Percentiles rank a stretch among this genome's conserved stretches.
These are phyloP conservation scores for Leccinum solheimii DNA, from an alignment of 1,284 basidiomycete genomes.

Conservation along the genomic window DNA sequence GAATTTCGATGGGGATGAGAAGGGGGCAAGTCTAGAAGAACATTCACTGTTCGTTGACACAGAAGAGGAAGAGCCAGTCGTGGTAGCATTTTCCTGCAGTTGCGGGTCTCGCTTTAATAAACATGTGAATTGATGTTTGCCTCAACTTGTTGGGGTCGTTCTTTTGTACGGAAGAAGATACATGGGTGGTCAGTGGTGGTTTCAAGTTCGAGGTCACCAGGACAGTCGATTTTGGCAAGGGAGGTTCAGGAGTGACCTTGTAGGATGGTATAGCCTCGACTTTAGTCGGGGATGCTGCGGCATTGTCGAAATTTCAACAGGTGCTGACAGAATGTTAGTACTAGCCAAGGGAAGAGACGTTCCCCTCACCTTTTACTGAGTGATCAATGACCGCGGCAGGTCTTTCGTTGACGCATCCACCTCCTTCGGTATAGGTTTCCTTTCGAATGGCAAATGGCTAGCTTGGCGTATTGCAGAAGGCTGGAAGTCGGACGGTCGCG, in stretches of 20 bases:
- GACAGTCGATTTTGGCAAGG: constrained; percentile 2
- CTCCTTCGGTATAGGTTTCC: no score
- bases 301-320: neutral
- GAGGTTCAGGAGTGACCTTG: constrained; percentile 2
- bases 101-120: constrained; percentile 19
- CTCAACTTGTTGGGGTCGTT: constrained; percentile 22
- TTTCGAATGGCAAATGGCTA: no score
- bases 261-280: no score
- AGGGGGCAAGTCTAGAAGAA: constrained; percentile 3
- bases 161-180: constrained; percentile 16
- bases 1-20: constrained; percentile 30
- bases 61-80: neutral
- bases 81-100: no score
- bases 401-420: no score
- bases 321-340: constrained; percentile 10
- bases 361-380: constrained; percentile 7
- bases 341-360: neutral
- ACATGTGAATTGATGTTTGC: constrained; percentile 29
- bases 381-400: neutral
- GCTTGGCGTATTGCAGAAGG: no score
- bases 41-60: constrained; percentile 2
- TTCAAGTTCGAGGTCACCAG: neutral
- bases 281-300: neutral
- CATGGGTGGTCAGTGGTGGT: neutral
- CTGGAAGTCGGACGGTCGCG: no score